Percentiles rank a stretch among this genome's conserved stretches.
Conservation (phyloP, 2,329 filamentous ascomycete genomes). For the Bipolaris victoriae region DNA sequence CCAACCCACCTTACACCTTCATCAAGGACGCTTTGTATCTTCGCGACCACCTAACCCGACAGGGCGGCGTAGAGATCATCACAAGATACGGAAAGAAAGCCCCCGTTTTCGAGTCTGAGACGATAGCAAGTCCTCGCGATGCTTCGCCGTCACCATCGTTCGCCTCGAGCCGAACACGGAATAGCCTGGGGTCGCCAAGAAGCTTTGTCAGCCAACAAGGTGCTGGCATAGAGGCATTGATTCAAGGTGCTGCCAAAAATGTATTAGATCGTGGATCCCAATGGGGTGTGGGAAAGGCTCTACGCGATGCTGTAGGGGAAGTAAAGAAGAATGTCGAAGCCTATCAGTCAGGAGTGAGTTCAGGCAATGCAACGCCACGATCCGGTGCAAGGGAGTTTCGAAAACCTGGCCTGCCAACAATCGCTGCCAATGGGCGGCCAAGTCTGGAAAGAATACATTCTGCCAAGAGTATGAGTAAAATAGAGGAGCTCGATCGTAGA, state of each 20-base stretch:
- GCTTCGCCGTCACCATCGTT: constrained; percentile 36
- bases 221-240: constrained; percentile 67
- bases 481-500: constrained; percentile 63
- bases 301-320: constrained; percentile 81
- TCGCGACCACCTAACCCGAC: constrained; percentile 65
- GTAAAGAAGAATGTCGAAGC: constrained; percentile 76
- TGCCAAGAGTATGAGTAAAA: constrained; percentile 33
- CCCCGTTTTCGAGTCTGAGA: constrained; percentile 36
- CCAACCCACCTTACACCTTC: constrained; percentile 75
- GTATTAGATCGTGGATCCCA: constrained; percentile 76
- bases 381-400: constrained; percentile 46
- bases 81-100: constrained; percentile 68
- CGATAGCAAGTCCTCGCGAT: constrained; percentile 36
- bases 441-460: constrained; percentile 30
- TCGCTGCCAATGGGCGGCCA: constrained; percentile 25
- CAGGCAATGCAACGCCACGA: constrained; percentile 41
- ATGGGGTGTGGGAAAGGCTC: constrained; percentile 78
- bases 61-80: constrained; percentile 70
- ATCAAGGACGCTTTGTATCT: constrained; percentile 85
- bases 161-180: constrained; percentile 32
- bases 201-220: constrained; percentile 39
- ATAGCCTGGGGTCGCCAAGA: constrained; percentile 37
- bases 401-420: constrained; percentile 36
- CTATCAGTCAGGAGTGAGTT: constrained; percentile 55
- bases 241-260: constrained; percentile 77